phyloP scores from a whole-genome alignment of 306 rosid genomes.

The Prunus mira region DNA sequence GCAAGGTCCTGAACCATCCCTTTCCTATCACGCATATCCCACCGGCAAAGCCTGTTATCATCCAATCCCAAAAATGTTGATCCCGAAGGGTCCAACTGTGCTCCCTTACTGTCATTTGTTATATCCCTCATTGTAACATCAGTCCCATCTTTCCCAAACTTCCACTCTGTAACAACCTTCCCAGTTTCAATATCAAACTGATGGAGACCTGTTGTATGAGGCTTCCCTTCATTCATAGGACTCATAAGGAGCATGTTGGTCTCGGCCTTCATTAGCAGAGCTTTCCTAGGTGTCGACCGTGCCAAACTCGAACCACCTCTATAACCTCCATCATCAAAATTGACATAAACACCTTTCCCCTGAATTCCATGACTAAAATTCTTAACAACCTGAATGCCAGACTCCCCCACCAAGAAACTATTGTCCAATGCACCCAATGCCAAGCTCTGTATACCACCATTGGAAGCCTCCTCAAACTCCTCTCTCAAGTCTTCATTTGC shows the following conservation, averaged over 20 bases:
- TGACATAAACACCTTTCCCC: constrained; percentile 87
- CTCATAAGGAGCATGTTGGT: constrained; percentile 98
- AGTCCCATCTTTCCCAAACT: constrained; percentile 83
- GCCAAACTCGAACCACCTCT: constrained; percentile 30
- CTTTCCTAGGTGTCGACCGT: constrained; percentile 69
- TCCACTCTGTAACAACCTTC: constrained; percentile 88
- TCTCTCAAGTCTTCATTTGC: constrained; percentile 63
- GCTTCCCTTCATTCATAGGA: constrained; percentile 67
- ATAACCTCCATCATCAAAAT: constrained; percentile 49
- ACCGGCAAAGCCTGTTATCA: constrained; percentile 93
- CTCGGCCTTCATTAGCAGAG: constrained; percentile 90
- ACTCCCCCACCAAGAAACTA: constrained; percentile 80
- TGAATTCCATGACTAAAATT: constrained; percentile 83
- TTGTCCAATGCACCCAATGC: constrained; percentile 95
- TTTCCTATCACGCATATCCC: constrained; percentile 97
- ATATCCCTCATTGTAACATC: constrained; percentile 95
- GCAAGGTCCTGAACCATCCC: constrained; percentile 93
- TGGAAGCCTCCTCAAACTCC: constrained; percentile 88
- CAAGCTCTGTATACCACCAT: constrained; percentile 85
- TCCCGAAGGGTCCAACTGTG: constrained; percentile 94
- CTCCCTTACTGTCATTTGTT: constrained; percentile 79
- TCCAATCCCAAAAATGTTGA: constrained; percentile 93
- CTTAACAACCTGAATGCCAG: constrained; percentile 92
- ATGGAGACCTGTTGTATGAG: constrained; percentile 75
- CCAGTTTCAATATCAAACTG: constrained; percentile 96